Conservation (phyloP, 2,329 filamentous ascomycete species). For the Fusarium irregulare region DNA sequence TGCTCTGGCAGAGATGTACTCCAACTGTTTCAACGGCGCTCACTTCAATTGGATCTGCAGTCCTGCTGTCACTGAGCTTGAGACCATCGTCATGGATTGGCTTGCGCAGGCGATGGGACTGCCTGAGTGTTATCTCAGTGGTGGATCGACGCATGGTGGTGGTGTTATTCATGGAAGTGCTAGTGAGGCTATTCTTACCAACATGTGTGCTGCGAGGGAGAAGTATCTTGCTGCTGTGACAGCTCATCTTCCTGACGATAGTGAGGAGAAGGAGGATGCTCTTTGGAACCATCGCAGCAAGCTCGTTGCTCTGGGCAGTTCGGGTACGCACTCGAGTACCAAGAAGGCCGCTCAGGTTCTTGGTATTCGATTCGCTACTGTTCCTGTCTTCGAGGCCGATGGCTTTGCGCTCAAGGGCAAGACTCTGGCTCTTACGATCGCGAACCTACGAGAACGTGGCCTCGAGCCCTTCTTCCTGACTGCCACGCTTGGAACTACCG, state of each 20-base stretch:
- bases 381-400: slow-evolving; percentile 71
- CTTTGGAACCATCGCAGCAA: slow-evolving; percentile 64
- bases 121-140: slow-evolving; percentile 78
- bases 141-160: slow-evolving; percentile 76
- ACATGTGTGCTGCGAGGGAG: slow-evolving; percentile 88
- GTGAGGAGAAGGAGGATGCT: slow-evolving; percentile 76
- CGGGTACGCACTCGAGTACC: slow-evolving; percentile 83
- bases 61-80: slow-evolving; percentile 90
- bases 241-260: slow-evolving; percentile 58
- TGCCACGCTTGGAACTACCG: slow-evolving; percentile 85
- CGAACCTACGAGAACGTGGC: slow-evolving; percentile 73
- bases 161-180: slow-evolving; percentile 96
- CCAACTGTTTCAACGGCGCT: slow-evolving; percentile 85
- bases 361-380: slow-evolving; percentile 81
- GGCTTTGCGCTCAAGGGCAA: slow-evolving; percentile 77
- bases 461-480: slow-evolving; percentile 90
- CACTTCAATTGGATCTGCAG: slow-evolving; percentile 98
- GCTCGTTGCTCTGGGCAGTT: slow-evolving; percentile 83
- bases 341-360: slow-evolving; percentile 89
- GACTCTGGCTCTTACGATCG: slow-evolving; percentile 70
- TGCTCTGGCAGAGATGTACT: slow-evolving; percentile 94
- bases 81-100: slow-evolving; percentile 95
- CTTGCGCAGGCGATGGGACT: slow-evolving; percentile 79
- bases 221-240: slow-evolving; percentile 74
- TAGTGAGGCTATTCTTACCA: slow-evolving; percentile 86